Conservation (phyloP, 1,284 basidiomycete genomes). For the Neonothopanus nambi region DNA sequence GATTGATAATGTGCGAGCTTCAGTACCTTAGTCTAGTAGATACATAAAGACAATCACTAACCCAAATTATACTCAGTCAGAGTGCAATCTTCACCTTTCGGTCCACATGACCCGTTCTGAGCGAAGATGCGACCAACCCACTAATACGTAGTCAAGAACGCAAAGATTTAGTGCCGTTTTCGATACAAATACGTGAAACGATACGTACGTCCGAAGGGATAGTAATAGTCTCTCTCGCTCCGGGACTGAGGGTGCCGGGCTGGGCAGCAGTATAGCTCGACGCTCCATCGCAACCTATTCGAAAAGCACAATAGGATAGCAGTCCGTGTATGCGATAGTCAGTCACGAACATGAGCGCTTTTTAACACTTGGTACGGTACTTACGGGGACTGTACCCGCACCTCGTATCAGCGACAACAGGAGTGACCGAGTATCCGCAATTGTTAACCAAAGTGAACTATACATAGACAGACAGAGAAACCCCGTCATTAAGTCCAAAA, state of each 20-base stretch:
- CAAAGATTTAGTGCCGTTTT: neutral
- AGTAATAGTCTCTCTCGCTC: constrained; percentile 28
- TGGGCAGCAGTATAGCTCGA: constrained; percentile 34
- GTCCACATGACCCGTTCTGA: constrained; percentile 36
- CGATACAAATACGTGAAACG: neutral
- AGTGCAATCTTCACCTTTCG: constrained; percentile 37
- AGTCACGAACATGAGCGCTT: constrained; percentile 2
- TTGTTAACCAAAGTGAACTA: constrained; percentile 35
- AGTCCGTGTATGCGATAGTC: neutral
- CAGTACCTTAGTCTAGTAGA: no score
- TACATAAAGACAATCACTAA: no score
- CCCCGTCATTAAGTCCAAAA: no score
- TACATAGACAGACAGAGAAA: no score
- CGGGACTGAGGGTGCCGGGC: constrained; percentile 29
- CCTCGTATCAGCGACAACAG: constrained; percentile 36
- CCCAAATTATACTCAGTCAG: constrained; percentile 39
- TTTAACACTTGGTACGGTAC: no score
- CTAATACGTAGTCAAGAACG: constrained; percentile 18
- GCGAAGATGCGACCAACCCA: constrained; percentile 43
- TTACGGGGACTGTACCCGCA: constrained; percentile 40
- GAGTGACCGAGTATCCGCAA: constrained; percentile 31
- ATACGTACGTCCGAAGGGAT: constrained; percentile 31
- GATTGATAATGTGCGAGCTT: neutral
- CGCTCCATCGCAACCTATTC: constrained; percentile 23
- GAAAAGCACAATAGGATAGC: constrained; percentile 25